Evolutionary conservation across 75 land plant species (phyloP), one percentile per base, ranked within the genome.

Genomic region (Larix kaempferi): DNA sequence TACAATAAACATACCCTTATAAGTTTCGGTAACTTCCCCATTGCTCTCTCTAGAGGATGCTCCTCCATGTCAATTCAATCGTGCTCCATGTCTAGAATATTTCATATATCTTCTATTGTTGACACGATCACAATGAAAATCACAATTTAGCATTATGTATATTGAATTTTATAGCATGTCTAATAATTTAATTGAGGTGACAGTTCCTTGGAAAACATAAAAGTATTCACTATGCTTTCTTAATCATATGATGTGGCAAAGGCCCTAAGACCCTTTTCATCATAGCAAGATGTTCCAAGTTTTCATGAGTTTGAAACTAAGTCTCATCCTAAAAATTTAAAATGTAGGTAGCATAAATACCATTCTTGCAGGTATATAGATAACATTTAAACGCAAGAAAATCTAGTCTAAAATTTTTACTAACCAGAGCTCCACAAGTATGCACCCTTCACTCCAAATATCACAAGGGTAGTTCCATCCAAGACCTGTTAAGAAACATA

Each of bases 361-460:
- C 23, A 60, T 60, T 23, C 62, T 3, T 6, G 8, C n/a, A 37
- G 4, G 2, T n/a, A 62, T 14, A 2, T 15, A 58, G 2, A 14
- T 58, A 73, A 54, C 17, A 59, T 60, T 60, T 25, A 21, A 7
- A 60, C 7, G 5, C n/a, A 60, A 21, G 10, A 60, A 59, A 35
- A 39, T 4, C 16, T 17, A 69, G 12, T 17, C 3, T 33, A 16
- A 41, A 4, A 23, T 74, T 8, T 80, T 69, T 87, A 93, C 96
- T 78, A 90, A 84, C 82, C 93, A 91, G 17, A 94, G 76, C 61
- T 91, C 97, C 44, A 86, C 91, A 52, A 91, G 78, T 22, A 94
- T 94, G 76, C 97, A 94, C 11, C 97, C 97, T 39, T 90, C 81
- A 71, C 97, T 94, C 97, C 94, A 91, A 37, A 94, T 80, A 78